These are phyloP conservation scores for Leccinum laetum DNA, from an alignment of 1,284 basidiomycete genomes.

Conservation along the genomic window DNA sequence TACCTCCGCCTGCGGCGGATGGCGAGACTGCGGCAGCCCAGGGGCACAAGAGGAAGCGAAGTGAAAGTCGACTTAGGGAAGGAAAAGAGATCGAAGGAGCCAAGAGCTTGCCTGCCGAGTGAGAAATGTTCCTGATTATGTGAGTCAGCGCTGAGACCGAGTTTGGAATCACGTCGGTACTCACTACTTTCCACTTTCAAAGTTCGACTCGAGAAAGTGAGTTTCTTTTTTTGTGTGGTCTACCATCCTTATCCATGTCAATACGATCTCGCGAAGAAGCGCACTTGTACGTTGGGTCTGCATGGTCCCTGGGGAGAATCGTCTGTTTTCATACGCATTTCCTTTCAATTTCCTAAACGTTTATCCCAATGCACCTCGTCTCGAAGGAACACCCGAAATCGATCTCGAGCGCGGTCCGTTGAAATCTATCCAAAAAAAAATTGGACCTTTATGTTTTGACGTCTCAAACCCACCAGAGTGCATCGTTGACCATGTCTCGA, in stretches of 20 bases:
- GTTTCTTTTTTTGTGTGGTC: constrained; percentile 3
- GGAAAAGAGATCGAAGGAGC: constrained; percentile 40
- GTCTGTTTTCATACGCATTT: constrained; percentile 77
- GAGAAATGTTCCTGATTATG: constrained; percentile 25
- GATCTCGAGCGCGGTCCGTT: constrained; percentile 84
- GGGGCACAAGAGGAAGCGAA: constrained; percentile 36
- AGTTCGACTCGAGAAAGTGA: constrained; percentile 84
- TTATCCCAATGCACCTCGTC: constrained; percentile 68
- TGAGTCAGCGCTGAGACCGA: constrained; percentile 10
- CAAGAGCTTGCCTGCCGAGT: constrained; percentile 81
- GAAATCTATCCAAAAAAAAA: constrained; percentile 74
- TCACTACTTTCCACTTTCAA: constrained; percentile 74
- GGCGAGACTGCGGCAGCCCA: constrained; percentile 16
- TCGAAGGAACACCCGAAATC: constrained; percentile 70
- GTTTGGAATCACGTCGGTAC: constrained; percentile 74
- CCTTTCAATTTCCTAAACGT: constrained; percentile 84
- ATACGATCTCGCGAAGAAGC: constrained; percentile 79
- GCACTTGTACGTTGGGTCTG: constrained; percentile 86
- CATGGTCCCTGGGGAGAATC: constrained; percentile 91
- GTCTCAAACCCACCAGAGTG: constrained; percentile 74
- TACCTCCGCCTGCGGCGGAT: constrained; percentile 25
- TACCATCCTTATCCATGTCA: constrained; percentile 30
- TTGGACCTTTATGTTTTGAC: constrained; percentile 74
- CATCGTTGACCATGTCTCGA: constrained; percentile 78
- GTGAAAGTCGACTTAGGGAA: constrained; percentile 46